Conservation (phyloP, 306 rosid species). For the Prunus padus region DNA sequence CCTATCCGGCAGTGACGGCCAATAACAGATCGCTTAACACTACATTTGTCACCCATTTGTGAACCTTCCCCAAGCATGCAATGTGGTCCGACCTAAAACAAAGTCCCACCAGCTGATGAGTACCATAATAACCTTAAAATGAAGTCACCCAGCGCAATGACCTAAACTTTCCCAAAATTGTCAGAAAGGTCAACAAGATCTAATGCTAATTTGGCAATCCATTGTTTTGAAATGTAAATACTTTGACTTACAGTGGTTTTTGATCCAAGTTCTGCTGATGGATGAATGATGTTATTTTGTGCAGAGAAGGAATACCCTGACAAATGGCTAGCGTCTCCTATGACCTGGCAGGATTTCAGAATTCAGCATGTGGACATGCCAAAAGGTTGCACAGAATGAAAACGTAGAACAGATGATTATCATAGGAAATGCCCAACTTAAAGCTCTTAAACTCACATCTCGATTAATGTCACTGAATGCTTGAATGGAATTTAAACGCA, state of each 20-base stretch:
- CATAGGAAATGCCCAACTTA: slow-evolving; percentile 11
- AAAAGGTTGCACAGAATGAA: slow-evolving; percentile 13
- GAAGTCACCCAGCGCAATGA: slow-evolving; percentile 11
- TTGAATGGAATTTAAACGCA: slow-evolving; percentile 85
- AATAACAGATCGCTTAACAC: slow-evolving; percentile 93
- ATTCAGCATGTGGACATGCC: slow-evolving; percentile 9
- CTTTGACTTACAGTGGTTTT: slow-evolving; percentile 82
- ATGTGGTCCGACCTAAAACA: slow-evolving; percentile 91
- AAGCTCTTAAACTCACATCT: slow-evolving; percentile 66
- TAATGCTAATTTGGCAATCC: not conserved
- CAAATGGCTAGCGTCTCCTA: slow-evolving; percentile 82
- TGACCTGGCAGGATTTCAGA: slow-evolving; percentile 44
- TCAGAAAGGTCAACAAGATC: not conserved
- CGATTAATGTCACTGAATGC: slow-evolving; percentile 88
- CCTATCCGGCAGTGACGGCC: slow-evolving; percentile 99
- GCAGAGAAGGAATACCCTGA: slow-evolving; percentile 92
- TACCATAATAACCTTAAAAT: slow-evolving; percentile 21
- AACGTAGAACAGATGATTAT: slow-evolving; percentile 1
- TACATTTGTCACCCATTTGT: slow-evolving; percentile 96
- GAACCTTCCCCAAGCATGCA: slow-evolving; percentile 99
- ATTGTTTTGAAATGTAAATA: not conserved
- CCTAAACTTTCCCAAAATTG: slow-evolving; percentile 23
- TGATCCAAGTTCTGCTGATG: slow-evolving; percentile 82
- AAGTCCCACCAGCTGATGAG: slow-evolving; percentile 22
- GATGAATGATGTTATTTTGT: slow-evolving; percentile 78